A percentile compares a stretch with the other conserved stretches of the same genome.
Evolutionary conservation across 371 early-diverging fungal genomes (phyloP).

Genomic region (Rhizomucor miehei): DNA sequence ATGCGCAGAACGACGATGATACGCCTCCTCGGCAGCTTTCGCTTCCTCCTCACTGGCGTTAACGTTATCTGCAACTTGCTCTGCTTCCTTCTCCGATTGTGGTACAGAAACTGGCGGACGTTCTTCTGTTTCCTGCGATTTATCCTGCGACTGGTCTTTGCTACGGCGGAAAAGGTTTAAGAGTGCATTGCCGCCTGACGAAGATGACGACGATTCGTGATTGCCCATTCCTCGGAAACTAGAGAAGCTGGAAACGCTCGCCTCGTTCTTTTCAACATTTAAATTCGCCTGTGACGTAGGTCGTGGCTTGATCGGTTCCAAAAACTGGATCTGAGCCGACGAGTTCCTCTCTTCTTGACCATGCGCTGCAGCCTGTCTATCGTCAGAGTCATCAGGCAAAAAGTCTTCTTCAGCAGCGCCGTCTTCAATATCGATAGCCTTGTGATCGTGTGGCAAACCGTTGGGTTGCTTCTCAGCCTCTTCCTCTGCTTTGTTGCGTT

Average conservation of each 20-base stretch:
- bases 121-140: conserved; percentile 5
- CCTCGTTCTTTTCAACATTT: conserved; percentile 31
- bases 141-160: conserved; percentile 10
- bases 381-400: conserved; percentile 31
- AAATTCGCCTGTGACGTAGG: conserved; percentile 8
- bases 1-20: conserved; percentile 17
- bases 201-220: neutral
- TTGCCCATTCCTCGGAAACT: conserved; percentile 15
- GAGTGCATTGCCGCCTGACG: conserved; percentile 7
- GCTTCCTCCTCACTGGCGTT: neutral
- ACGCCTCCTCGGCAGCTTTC: conserved; percentile 1
- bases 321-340: conserved; percentile 39
- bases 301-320: conserved; percentile 49
- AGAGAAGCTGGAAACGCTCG: conserved; percentile 30
- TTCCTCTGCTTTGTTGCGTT: conserved; percentile 13
- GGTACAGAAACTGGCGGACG: neutral
- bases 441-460: conserved; percentile 1
- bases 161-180: conserved; percentile 31
- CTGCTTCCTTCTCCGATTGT: conserved; percentile 11
- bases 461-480: conserved; percentile 5
- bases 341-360: neutral
- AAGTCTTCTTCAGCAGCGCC: conserved; percentile 45
- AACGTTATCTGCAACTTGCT: conserved; percentile 8
- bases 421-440: conserved; percentile 23
- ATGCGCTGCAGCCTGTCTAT: neutral